Percentiles rank a stretch among this genome's conserved stretches.
These are phyloP conservation scores for Avena sativa DNA, from an alignment of 176 grass and related monocot species.

Conservation along the genomic window DNA sequence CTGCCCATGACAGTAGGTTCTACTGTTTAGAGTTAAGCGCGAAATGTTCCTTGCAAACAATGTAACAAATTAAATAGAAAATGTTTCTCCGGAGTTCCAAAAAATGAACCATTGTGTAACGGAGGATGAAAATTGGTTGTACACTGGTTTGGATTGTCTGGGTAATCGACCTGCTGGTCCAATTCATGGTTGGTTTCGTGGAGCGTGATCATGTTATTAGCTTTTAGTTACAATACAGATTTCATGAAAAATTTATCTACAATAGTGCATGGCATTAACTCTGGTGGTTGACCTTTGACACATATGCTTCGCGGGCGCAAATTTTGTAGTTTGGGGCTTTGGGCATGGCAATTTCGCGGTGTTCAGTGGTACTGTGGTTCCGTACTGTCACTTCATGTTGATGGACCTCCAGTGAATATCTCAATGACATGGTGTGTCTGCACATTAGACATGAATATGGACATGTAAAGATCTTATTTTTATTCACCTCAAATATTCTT, in stretches of 20 bases:
- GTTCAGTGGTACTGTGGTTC: constrained; percentile 7
- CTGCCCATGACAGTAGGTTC: constrained; percentile 7
- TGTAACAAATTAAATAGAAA: constrained; percentile 2
- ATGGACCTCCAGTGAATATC: neutral
- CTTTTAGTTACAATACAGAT: neutral
- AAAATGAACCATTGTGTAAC: constrained; percentile 23
- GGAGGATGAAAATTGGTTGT: neutral
- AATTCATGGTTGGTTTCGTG: constrained; percentile 17
- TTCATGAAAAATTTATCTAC: neutral
- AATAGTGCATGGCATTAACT: neutral
- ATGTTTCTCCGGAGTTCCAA: neutral
- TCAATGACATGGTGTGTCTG: constrained; percentile 14
- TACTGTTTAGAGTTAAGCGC: constrained; percentile 6
- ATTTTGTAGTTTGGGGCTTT: constrained; percentile 4
- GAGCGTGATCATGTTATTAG: neutral
- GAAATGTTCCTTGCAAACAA: neutral
- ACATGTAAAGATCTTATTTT: constrained; percentile 16
- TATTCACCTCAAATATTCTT: neutral
- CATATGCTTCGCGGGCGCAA: neutral
- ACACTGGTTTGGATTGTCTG: neutral
- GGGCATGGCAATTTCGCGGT: neutral
- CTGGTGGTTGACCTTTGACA: neutral
- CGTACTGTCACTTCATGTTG: constrained; percentile 14
- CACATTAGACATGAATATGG: neutral
- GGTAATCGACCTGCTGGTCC: neutral